Percentiles rank a stretch among this genome's conserved stretches.
Evolutionary conservation across 225 moss, liverwort and hornwort species (phyloP).

Genomic region (Polytrichum commune): DNA sequence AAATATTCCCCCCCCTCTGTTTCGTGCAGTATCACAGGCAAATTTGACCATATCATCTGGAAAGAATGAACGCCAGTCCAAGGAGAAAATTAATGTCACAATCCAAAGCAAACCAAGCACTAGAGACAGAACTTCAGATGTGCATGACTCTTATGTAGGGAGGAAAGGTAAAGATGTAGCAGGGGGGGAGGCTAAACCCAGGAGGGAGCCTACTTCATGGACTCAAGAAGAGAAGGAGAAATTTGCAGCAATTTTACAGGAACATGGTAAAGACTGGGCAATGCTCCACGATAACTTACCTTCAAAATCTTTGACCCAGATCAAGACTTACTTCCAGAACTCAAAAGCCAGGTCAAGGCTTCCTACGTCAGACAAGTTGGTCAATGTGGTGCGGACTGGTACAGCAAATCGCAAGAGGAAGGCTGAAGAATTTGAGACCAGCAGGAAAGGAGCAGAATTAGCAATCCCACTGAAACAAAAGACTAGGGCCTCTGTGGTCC

Average conservation of each 20-base stretch:
- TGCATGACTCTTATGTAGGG: conserved; percentile 23
- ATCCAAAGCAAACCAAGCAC: conserved; percentile 15
- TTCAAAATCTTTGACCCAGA: conserved; percentile 90
- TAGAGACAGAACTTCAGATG: conserved; percentile 32
- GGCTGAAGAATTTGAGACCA: conserved; percentile 76
- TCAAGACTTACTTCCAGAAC: conserved; percentile 97
- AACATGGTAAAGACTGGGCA: conserved; percentile 82
- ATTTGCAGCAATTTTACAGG: conserved; percentile 80
- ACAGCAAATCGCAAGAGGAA: conserved; percentile 60
- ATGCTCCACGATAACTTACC: conserved; percentile 79
- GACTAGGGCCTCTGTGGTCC: conserved; percentile 23
- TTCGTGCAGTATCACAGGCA: conserved; percentile 31
- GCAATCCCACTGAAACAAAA: conserved; percentile 52
- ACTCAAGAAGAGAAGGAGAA: conserved; percentile 95
- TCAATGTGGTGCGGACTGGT: conserved; percentile 51
- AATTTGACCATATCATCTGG: conserved; percentile 25
- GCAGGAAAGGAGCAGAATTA: conserved; percentile 70
- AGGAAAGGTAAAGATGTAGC: conserved; percentile 39
- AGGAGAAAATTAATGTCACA: conserved; percentile 39
- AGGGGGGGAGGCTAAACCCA: conserved; percentile 68
- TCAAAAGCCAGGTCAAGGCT: conserved; percentile 94
- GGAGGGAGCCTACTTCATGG: conserved; percentile 97
- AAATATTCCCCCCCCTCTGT: conserved; percentile 17
- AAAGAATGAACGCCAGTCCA: conserved; percentile 37
- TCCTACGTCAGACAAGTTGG: conserved; percentile 55